Percentiles rank a stretch among this genome's conserved stretches.
Evolutionary conservation across 495 filamentous ascomycete species (phyloP).

Genomic region (Neohortaea acidophila): DNA sequence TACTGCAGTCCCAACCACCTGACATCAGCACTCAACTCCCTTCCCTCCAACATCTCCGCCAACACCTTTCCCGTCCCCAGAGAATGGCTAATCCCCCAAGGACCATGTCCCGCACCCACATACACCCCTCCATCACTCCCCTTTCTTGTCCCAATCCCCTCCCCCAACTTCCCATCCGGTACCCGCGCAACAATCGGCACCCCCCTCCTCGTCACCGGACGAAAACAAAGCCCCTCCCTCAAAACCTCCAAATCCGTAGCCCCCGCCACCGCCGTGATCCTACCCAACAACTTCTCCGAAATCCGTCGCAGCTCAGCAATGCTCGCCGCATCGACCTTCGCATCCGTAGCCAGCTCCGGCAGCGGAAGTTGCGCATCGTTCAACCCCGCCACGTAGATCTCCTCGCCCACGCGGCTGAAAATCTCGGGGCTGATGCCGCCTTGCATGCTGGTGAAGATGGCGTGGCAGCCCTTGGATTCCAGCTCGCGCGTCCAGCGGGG

Average conservation of each 20-base stretch:
- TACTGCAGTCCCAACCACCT: slow-evolving; percentile 15
- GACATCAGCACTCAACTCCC: slow-evolving; percentile 22
- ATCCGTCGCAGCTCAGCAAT: slow-evolving; percentile 39
- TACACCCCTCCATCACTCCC: slow-evolving; percentile 47
- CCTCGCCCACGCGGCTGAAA: slow-evolving; percentile 47
- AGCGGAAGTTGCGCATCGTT: slow-evolving; percentile 45
- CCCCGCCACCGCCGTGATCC: slow-evolving; percentile 27
- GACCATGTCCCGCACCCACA: slow-evolving; percentile 52
- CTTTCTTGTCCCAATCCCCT: slow-evolving; percentile 27
- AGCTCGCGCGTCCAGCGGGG: slow-evolving; percentile 37
- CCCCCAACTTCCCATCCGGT: slow-evolving; percentile 38
- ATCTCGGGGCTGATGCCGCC: slow-evolving; percentile 55
- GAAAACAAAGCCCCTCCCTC: slow-evolving; percentile 54
- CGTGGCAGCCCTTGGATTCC: slow-evolving; percentile 39
- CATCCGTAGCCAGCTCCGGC: slow-evolving; percentile 37
- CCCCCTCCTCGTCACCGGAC: slow-evolving; percentile 49
- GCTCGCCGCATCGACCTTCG: slow-evolving; percentile 29
- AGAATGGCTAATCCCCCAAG: slow-evolving; percentile 26
- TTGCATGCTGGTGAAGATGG: slow-evolving; percentile 47
- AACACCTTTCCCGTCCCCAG: slow-evolving; percentile 27
- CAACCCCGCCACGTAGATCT: slow-evolving; percentile 62
- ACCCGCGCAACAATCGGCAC: slow-evolving; percentile 46
- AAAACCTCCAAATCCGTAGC: slow-evolving; percentile 45
- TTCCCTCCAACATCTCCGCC: slow-evolving; percentile 27
- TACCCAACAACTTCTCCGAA: slow-evolving; percentile 41